phyloP scores from a whole-genome alignment of 73 alveolate genomes.

The Paramecium biaurelia region DNA sequence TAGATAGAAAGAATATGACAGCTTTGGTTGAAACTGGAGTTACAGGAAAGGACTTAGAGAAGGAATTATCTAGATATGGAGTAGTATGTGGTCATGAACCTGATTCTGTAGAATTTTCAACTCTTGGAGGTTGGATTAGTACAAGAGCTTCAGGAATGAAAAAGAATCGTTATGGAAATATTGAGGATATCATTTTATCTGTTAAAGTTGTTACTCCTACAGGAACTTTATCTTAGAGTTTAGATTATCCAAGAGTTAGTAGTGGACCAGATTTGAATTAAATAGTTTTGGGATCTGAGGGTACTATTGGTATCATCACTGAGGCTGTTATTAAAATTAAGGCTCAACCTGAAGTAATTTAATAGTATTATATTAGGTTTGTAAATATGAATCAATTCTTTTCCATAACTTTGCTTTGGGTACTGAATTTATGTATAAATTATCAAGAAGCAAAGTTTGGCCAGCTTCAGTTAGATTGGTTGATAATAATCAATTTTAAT shows the following conservation, averaged over 20 bases:
- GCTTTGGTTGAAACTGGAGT: constrained; percentile 93
- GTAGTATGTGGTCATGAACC: constrained; percentile 94
- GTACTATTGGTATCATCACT: constrained; percentile 84
- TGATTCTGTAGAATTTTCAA: constrained; percentile 86
- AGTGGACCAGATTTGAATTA: constrained; percentile 88
- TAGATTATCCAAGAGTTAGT: constrained; percentile 85
- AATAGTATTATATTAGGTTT: background rate
- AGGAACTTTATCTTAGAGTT: constrained; percentile 72
- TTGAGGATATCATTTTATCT: constrained; percentile 85
- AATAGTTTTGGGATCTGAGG: constrained; percentile 83
- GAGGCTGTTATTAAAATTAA: constrained; percentile 84
- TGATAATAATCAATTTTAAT: constrained; percentile 83
- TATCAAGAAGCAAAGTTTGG: constrained; percentile 72
- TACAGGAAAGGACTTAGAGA: constrained; percentile 87
- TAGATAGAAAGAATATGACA: constrained; percentile 83
- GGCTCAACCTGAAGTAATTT: constrained; percentile 70
- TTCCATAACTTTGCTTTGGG: constrained; percentile 90
- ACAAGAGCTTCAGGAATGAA: constrained; percentile 96
- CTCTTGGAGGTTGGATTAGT: constrained; percentile 92
- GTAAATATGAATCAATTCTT: constrained; percentile 75
- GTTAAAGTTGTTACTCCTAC: constrained; percentile 82
- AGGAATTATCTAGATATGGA: constrained; percentile 82
- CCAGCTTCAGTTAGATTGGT: constrained; percentile 90
- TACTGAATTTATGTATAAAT: constrained; percentile 81
- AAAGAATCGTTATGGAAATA: constrained; percentile 93